These are phyloP conservation scores for Neurospora cerealis DNA, from an alignment of 495 filamentous ascomycete species.

Conservation along the genomic window DNA sequence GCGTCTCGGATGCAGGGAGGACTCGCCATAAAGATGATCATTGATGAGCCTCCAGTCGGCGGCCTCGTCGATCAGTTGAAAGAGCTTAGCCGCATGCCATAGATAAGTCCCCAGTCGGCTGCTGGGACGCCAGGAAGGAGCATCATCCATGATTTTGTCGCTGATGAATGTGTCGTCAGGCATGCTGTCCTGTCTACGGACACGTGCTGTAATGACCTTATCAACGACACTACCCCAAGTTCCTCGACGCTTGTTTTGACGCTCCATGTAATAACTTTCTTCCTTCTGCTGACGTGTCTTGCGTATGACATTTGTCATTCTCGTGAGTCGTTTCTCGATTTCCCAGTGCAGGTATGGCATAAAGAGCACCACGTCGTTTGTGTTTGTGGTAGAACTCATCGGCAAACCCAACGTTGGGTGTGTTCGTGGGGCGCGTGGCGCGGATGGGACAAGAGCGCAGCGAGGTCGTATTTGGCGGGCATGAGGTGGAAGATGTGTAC, in stretches of 20 bases:
- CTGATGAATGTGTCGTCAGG: not conserved
- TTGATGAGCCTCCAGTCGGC: constrained; percentile 17
- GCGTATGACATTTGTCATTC: constrained; percentile 17
- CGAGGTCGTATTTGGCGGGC: constrained; percentile 18
- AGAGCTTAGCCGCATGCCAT: constrained; percentile 17
- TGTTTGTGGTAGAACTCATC: not conserved
- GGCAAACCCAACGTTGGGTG: not conserved
- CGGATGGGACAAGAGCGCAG: constrained; percentile 14
- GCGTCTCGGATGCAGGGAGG: constrained; percentile 9
- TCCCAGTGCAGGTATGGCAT: constrained; percentile 22
- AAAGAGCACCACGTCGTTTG: not conserved
- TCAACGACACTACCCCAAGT: constrained; percentile 18
- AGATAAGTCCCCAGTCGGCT: constrained; percentile 14
- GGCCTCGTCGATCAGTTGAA: constrained; percentile 19
- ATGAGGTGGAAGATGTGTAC: constrained; percentile 14
- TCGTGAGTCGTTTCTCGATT: constrained; percentile 15
- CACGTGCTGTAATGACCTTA: constrained; percentile 1
- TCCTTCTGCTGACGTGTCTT: constrained; percentile 12
- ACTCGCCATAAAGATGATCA: constrained; percentile 14
- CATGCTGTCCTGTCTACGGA: not conserved
- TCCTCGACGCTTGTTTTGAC: constrained; percentile 12
- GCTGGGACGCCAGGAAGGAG: constrained; percentile 13
- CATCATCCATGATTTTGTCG: constrained; percentile 1
- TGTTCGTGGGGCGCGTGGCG: constrained; percentile 1
- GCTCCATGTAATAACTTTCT: constrained; percentile 10